Evolutionary conservation across 2,329 filamentous ascomycete genomes (phyloP), one percentile per base, ranked within the genome.

Genomic region (Chaetomium olivaceum): DNA sequence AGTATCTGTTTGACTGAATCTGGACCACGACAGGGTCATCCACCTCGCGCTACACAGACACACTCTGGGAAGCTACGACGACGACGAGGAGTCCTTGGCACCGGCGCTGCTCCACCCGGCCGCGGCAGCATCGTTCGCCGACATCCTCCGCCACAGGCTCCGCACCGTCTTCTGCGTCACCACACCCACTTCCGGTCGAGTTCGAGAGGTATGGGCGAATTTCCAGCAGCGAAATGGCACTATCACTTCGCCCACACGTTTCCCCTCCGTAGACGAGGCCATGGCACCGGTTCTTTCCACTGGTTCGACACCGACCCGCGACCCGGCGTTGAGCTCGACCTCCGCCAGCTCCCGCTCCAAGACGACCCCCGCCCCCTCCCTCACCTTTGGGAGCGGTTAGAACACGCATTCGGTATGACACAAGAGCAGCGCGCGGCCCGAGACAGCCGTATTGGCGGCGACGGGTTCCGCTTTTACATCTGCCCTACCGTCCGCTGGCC

Each of bases 241-340:
- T 36, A 23, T 27, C 62, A 65, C 59, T 67, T 67, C 50, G 65
- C 65, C 46, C 59, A 65, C 21, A 67, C 58, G 3, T 58, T 64
- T 16, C 67, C 58, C 33, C 52, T 64, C 51, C 11, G 5, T 27
- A 46, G 64, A 11, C 64, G 62, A 27, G 50, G 29, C 25, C 16
- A 19, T 25, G 29, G 48, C n/a, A 46, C 50, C 1, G 62, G 62
- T 46, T 50, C 23, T 23, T 63, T 68, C 31, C 29, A 58, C 50
- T 68, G 67, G 67, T 23, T 68, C n/a, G 33, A 67, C 11, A n/a
- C 62, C 25, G 67, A 67, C 51, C 64, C 67, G 54, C 58, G 67
- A n/a, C 62, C 57, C 8, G 67, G 67, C 16, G 54, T 67, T 14
- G 27, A 68, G 50, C 9, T 65, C 14, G 67, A 68, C 55, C 56